Base-by-base conservation (phyloP, 2,329 filamentous ascomycete genomes). In the Exutisphaerella laricina region DNA sequence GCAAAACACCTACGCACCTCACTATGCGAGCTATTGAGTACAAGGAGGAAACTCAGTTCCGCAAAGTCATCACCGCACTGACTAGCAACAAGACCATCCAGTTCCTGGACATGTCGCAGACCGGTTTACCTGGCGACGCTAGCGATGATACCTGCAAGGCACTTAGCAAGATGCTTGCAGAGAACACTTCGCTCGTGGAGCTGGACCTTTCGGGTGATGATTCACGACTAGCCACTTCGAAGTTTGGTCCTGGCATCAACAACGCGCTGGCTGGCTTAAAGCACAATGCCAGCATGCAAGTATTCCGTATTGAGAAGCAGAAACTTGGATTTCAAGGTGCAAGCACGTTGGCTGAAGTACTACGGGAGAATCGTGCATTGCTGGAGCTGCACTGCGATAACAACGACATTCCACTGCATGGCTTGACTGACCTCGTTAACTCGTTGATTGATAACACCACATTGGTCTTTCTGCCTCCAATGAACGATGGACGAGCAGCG, bases 121-220 rank as follows among this genome's bases (percentile, higher is more conserved):
- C 79, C 1, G 84, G 81, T 0, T 67, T 86, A 16, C 82, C 82
- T 10, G 80, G 79, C 41, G 82, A 85, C 58, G 82, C 82, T 3
- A 76, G 78, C 6, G 74, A 77, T 7, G 79, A 83, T 44, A 85
- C 82, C 0, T 84, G 80, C 55, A 73, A 75, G 46, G 74, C 78
- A 10, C 62, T 86, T 42, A 75, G 79, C 48, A 61, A 70, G 37
- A 74, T 86, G 64, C 82, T 86, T 53, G 76, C 79, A 23, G 74
- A 82, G 39, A 86, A 86, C 48, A 70, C 70, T n/a, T 79, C 77
- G 1, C 66, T 86, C 2, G 71, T 80, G 52, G 79, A 80, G 58
- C 65, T 86, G 9, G 79, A 85, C 58, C 80, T 86, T 32, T 84
- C 81, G 18, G 82, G 82, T 6, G 82, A 85, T 55, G 79, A 82